These are phyloP conservation scores for Rhodotorula toruloides DNA, from an alignment of 768 basidiomycete species.

Conservation along the genomic window DNA sequence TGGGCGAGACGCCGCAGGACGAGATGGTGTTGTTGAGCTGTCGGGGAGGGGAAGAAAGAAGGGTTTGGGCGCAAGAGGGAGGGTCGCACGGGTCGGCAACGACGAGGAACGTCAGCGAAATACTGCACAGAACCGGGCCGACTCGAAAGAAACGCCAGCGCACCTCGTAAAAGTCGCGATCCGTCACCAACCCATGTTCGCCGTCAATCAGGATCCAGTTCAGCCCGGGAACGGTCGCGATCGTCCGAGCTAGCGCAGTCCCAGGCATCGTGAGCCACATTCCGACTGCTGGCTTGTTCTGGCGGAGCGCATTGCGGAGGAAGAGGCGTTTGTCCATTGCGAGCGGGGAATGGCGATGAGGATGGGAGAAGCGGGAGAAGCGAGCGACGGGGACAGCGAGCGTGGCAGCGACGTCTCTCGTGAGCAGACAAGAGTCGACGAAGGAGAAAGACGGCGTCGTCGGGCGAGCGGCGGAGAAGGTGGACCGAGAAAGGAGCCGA, in stretches of 20 bases:
- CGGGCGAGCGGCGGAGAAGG: no score
- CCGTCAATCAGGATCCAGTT: background rate
- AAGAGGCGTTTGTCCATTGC: background rate
- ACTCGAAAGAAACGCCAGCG: background rate
- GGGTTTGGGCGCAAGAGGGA: no score
- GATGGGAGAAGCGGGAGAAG: no score
- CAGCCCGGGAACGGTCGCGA: background rate
- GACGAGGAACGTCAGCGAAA: background rate
- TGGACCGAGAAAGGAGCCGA: no score
- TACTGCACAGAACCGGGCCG: background rate
- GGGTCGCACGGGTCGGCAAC: no score
- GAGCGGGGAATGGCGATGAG: no score
- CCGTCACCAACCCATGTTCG: background rate
- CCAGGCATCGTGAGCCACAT: background rate
- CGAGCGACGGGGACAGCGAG: no score
- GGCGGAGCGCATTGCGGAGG: background rate
- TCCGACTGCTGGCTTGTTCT: background rate
- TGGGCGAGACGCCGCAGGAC: slow-evolving; percentile 43
- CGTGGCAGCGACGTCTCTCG: no score
- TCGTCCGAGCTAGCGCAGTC: background rate
- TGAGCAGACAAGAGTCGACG: no score
- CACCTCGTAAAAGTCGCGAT: slow-evolving; percentile 1
- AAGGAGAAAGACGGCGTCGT: no score
- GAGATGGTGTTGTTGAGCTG: slow-evolving; percentile 36
- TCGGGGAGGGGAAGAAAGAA: background rate